Conservation (phyloP, 208 protist genomes). For the Acanthamoeba pearcei region DNA sequence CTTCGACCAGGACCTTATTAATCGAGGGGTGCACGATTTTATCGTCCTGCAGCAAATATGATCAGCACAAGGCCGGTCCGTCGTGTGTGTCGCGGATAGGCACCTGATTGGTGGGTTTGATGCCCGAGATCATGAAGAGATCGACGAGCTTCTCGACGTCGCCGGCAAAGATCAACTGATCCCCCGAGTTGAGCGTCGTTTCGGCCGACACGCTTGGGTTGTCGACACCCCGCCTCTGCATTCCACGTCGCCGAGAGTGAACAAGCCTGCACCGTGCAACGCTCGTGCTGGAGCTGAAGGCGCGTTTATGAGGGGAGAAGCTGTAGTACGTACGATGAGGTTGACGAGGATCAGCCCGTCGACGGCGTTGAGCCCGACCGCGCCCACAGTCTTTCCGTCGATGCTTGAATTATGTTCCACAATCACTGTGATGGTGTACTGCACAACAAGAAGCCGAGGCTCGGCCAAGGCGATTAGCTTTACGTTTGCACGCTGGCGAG, state of each 20-base stretch:
- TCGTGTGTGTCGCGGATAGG: background rate
- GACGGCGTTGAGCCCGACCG: constrained; percentile 42
- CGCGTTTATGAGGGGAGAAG: background rate
- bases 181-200: background rate
- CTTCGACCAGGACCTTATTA: constrained; percentile 35
- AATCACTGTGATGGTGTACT: constrained; percentile 52
- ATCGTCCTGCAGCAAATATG: background rate
- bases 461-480: background rate
- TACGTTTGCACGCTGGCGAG: background rate
- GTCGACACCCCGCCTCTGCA: background rate
- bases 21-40: constrained; percentile 50
- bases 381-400: constrained; percentile 44
- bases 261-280: background rate
- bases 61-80: too few species aligned
- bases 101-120: constrained; percentile 65
- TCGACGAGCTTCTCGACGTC: constrained; percentile 38
- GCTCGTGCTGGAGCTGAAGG: background rate
- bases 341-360: constrained; percentile 57
- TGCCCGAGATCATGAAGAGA: constrained; percentile 36
- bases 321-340: background rate
- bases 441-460: background rate
- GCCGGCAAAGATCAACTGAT: constrained; percentile 63
- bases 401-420: constrained; percentile 13
- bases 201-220: background rate
- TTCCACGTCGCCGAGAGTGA: background rate